Evolutionary conservation across 2,329 filamentous ascomycete species (phyloP), one percentile per base, ranked within the genome.

Genomic region (Ophiostoma tasmaniense): DNA sequence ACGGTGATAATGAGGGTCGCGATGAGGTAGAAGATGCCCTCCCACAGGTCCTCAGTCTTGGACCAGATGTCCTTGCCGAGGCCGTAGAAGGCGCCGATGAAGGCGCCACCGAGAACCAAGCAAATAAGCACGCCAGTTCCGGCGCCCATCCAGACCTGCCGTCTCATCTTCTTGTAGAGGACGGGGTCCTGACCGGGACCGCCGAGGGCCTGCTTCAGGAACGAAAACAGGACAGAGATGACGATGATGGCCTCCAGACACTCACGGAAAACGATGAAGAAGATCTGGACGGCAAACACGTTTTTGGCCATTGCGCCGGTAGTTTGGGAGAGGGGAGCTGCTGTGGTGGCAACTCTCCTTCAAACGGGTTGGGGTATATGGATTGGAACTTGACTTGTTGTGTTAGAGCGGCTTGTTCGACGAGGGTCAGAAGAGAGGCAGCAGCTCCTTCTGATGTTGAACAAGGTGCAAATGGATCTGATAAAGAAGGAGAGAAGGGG

Each of bases 181-280:
- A 74, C 76, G 5, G 79, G 79, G 80, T 93, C 88, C 70, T 83
- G 79, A 68, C 87, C 82, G 11, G 88, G 86, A 0, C 87, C 87
- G 70, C 81, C 82, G 50, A 96, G 84, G 2, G 89, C 91, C 77
- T 95, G 90, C 78, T 94, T 95, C 70, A 96, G 81, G 77, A 95
- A 96, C 28, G 92, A 87, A 55, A 96, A 85, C 42, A 96, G 82
- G n/a, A 96, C 90, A 0, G 92, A 94, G 72, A 96, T 87, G 74
- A 96, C 91, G 75, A 96, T 92, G 75, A 86, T 89, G 0, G 90
- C 90, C 81, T 96, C 92, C 65, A 96, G 81, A 59, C 88, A 87
- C 80, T 96, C 93, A 76, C 93, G 88, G 77, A 96, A 95, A 79
- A 91, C 89, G 77, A 97, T 91, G 81, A 97, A 93, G 81, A 96